Conservation (phyloP, 768 basidiomycete genomes). For the Austroboletus festivus region DNA sequence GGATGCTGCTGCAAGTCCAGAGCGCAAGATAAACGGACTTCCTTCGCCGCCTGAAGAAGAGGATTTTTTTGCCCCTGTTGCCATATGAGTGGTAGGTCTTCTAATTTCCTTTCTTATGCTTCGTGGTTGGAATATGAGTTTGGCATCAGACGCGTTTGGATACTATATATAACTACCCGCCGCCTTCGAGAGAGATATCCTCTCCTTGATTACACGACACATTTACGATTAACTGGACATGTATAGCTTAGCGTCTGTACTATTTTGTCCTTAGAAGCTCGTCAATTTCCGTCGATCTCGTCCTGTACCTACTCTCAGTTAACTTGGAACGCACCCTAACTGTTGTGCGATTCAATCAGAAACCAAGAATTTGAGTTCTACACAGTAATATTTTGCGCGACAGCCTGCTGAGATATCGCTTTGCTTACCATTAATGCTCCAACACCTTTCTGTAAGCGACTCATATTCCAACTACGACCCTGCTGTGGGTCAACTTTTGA, state of each 20-base stretch:
- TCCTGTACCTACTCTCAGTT: neutral
- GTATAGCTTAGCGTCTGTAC: conserved; percentile 26
- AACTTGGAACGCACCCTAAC: neutral
- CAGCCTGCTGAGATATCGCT: too few species aligned
- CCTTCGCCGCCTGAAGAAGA: conserved; percentile 13
- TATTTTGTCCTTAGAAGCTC: conserved; percentile 23
- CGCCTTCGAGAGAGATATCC: conserved; percentile 1
- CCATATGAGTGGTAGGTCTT: conserved; percentile 26
- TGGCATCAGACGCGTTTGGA: conserved; percentile 13
- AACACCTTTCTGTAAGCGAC: too few species aligned
- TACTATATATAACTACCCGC: conserved; percentile 13
- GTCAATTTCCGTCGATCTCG: conserved; percentile 19
- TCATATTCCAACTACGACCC: too few species aligned
- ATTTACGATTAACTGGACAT: conserved; percentile 14
- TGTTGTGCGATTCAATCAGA: neutral
- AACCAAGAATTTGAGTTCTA: too few species aligned
- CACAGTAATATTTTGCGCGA: too few species aligned
- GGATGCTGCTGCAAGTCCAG: conserved; percentile 29
- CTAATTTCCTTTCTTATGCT: conserved; percentile 13
- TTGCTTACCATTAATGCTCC: too few species aligned
- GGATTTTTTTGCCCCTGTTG: conserved; percentile 23
- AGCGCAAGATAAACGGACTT: conserved; percentile 21
- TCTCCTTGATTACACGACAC: conserved; percentile 7
- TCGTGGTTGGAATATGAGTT: conserved; percentile 2
- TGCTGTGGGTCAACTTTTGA: too few species aligned